A percentile compares a stretch with the other conserved stretches of the same genome.
Evolutionary conservation across 202 grass and related monocot species (phyloP).

Genomic region (Zoysia matrella): DNA sequence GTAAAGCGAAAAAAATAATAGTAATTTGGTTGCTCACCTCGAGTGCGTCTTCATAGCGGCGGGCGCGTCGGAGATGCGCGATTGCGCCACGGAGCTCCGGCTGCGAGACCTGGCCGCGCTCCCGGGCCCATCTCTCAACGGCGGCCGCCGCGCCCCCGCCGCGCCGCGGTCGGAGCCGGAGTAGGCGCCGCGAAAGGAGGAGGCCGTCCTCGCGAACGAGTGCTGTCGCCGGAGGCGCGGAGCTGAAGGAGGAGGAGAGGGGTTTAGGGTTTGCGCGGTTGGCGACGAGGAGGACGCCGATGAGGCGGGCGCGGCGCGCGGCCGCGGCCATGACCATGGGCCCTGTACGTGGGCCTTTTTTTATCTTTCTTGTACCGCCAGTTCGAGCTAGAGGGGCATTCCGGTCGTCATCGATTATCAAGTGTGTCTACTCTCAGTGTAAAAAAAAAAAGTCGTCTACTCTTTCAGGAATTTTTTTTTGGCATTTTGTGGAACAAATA

Average conservation of each 20-base stretch:
- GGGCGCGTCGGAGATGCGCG: slow-evolving; percentile 44
- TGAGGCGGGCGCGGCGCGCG: slow-evolving; percentile 16
- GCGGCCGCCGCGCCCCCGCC: slow-evolving; percentile 29
- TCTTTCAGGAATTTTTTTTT: too few species aligned
- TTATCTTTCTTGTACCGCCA: background rate
- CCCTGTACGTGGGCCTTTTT: background rate
- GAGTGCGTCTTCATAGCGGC: slow-evolving; percentile 72
- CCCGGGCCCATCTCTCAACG: slow-evolving; percentile 50
- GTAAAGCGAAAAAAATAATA: too few species aligned
- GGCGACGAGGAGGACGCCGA: slow-evolving; percentile 21
- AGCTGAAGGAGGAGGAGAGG: slow-evolving; percentile 3
- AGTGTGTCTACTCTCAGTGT: too few species aligned
- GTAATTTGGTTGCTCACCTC: slow-evolving; percentile 33
- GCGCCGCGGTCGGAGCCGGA: slow-evolving; percentile 37
- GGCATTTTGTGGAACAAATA: too few species aligned
- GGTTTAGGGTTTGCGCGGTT: slow-evolving; percentile 43
- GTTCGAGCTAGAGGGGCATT: too few species aligned
- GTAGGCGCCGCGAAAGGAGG: slow-evolving; percentile 41
- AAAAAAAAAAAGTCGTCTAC: too few species aligned
- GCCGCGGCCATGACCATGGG: slow-evolving; percentile 37
- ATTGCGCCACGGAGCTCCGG: slow-evolving; percentile 51
- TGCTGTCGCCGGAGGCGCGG: background rate
- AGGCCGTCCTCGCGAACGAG: slow-evolving; percentile 5
- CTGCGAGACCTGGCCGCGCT: slow-evolving; percentile 40
- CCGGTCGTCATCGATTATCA: too few species aligned